Conservation (phyloP, 768 basidiomycete species). For the Saitozyma podzolica region DNA sequence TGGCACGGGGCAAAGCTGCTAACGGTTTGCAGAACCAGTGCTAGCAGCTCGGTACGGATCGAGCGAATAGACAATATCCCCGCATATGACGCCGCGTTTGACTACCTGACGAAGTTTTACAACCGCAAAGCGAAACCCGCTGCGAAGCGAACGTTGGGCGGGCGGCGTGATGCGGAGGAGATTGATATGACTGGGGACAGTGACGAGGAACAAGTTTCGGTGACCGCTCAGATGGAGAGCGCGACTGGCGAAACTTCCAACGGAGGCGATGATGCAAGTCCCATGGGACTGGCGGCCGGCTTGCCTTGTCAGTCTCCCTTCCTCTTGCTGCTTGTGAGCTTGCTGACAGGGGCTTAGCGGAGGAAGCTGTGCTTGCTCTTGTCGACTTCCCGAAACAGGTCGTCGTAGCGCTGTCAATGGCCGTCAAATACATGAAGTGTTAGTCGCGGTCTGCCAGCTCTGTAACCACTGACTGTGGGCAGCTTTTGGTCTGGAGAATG, state of each 20-base stretch:
- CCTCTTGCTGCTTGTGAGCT: background rate
- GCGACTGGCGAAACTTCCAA: constrained; percentile 3
- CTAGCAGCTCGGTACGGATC: constrained; percentile 55
- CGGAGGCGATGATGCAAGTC: constrained; percentile 9
- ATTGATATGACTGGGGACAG: constrained; percentile 19
- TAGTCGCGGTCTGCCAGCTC: constrained; percentile 35
- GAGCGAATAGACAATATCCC: constrained; percentile 64
- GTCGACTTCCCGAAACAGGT: constrained; percentile 49
- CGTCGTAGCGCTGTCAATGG: constrained; percentile 39
- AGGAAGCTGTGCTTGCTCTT: constrained; percentile 35
- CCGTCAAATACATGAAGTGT: constrained; percentile 49
- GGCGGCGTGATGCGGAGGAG: constrained; percentile 4
- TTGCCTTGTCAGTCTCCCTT: constrained; percentile 22
- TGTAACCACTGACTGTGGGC: constrained; percentile 47
- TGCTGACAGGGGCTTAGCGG: constrained; percentile 23
- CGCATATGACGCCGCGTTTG: constrained; percentile 70
- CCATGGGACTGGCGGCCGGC: constrained; percentile 28
- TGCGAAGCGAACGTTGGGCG: constrained; percentile 5
- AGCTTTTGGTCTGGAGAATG: constrained; percentile 73
- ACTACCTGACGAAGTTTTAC: constrained; percentile 44
- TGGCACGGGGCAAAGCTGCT: background rate
- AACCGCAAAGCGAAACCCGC: constrained; percentile 7
- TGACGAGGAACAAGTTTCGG: constrained; percentile 20
- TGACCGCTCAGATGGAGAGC: constrained; percentile 3
- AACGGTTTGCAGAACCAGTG: constrained; percentile 19